A percentile compares a stretch with the other conserved stretches of the same genome.
phyloP scores from a whole-genome alignment of 2,329 filamentous ascomycete genomes.

The Colletotrichum lupini region DNA sequence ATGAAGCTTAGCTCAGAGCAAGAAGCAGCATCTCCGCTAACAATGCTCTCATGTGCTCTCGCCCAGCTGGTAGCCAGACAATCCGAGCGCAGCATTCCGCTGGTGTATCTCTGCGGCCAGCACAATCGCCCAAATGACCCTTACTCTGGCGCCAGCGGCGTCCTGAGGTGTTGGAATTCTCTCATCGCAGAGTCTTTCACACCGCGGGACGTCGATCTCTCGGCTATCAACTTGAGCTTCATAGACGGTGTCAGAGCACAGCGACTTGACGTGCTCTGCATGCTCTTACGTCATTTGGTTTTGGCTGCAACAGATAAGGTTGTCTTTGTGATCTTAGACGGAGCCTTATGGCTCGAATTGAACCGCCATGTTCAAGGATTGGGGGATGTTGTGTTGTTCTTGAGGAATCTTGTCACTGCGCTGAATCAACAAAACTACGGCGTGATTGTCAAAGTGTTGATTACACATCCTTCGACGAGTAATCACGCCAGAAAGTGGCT shows the following conservation, averaged over 20 bases:
- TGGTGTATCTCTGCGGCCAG: slow-evolving; percentile 13
- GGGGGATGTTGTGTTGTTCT: background rate
- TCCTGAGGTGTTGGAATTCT: background rate
- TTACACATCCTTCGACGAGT: slow-evolving; percentile 11
- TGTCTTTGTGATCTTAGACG: slow-evolving; percentile 9
- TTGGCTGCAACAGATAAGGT: background rate
- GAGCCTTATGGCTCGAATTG: slow-evolving; percentile 1
- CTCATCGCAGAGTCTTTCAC: background rate
- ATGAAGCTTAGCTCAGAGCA: slow-evolving; percentile 14
- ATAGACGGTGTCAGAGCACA: slow-evolving; percentile 10
- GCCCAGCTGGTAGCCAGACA: background rate
- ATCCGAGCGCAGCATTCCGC: background rate
- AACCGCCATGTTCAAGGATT: background rate
- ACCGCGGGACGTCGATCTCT: slow-evolving; percentile 6
- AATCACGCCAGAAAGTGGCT: background rate
- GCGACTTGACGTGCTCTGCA: background rate
- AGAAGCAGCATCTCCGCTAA: slow-evolving; percentile 1
- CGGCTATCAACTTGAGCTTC: background rate
- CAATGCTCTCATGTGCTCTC: slow-evolving; percentile 7
- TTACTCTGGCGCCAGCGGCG: background rate
- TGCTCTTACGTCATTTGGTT: background rate
- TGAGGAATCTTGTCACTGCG: background rate
- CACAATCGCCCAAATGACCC: background rate
- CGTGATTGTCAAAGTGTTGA: slow-evolving; percentile 5
- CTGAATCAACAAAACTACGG: background rate